Base-by-base conservation (phyloP, 148 eudicot genomes). In the Rhododendron molle region DNA sequence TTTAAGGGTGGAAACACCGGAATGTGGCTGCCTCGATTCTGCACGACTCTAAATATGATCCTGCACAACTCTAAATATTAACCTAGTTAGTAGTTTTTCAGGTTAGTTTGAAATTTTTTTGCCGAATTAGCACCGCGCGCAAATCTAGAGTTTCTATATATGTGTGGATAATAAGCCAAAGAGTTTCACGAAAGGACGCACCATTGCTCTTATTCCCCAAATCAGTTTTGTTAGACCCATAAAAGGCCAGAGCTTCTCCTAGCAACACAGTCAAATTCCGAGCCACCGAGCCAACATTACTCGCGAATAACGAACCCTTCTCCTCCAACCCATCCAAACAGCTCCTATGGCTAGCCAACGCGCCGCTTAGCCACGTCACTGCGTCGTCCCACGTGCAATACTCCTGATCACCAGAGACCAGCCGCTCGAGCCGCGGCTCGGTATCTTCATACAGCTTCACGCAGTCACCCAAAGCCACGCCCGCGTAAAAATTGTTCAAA, bases 271-370 rank as follows among this genome's bases (percentile, higher is more conserved):
- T 83, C 84, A 91, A 85, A 69, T 91, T 88, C 2, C 76, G 84
- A 23, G 84, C 89, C 83, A 76, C 30, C 44, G 36, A 6, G 2
- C 12, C 46, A 58, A 15, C 78, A n/a, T 81, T 73, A 80, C n/a
- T 60, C 36, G 72, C 82, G 69, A 71, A 18, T 46, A 44, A 34
- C 77, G 4, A 69, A 4, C 91, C 91, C 74, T 84, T 90, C n/a
- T 91, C 95, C 16, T 81, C 83, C 80, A 95, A 81, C 65, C 95
- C 95, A 90, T 93, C 96, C 91, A 92, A 88, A 88, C 98, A 95
- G 85, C 90, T 90, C 86, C 80, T 83, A 88, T 95, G 94, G 86
- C 93, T 90, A 4, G 96, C 94, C 84, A 90, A 56, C 60, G 90
- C 91, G 5, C 89, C 94, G 77, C 95, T 93, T 2, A 92, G 89